Conservation (phyloP, 2,329 filamentous ascomycete genomes). For the Nannizziopsis barbatae region DNA sequence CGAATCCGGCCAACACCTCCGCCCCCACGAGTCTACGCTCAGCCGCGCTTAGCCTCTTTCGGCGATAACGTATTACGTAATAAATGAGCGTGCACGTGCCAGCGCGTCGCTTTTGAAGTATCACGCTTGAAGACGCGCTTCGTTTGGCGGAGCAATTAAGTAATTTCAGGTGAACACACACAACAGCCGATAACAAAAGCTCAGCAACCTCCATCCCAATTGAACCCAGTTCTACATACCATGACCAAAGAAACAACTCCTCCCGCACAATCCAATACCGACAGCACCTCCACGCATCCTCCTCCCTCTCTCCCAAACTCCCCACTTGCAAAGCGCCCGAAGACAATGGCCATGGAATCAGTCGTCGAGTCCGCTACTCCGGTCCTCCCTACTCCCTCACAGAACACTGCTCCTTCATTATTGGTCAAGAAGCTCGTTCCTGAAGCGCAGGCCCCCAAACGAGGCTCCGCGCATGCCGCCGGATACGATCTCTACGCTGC, state of each 20-base stretch:
- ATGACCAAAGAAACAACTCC: slow-evolving; percentile 34
- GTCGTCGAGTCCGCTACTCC: slow-evolving; percentile 19
- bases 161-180: background rate
- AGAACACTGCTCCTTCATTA: slow-evolving; percentile 46
- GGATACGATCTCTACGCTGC: slow-evolving; percentile 88
- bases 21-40: background rate
- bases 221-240: background rate
- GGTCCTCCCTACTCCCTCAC: slow-evolving; percentile 29
- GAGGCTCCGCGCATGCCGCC: slow-evolving; percentile 78
- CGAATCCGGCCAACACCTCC: background rate
- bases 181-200: background rate
- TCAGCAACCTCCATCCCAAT: background rate
- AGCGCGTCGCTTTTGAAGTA: background rate
- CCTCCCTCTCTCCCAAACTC: slow-evolving; percentile 55
- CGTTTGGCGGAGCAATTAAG: background rate
- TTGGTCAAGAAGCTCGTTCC: slow-evolving; percentile 80
- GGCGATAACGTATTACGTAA: background rate
- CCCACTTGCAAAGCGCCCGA: slow-evolving; percentile 69
- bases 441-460: slow-evolving; percentile 69
- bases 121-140: background rate
- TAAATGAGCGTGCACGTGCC: slow-evolving; percentile 1
- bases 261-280: slow-evolving; percentile 24
- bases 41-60: background rate
- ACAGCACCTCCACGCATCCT: slow-evolving; percentile 27
- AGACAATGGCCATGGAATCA: slow-evolving; percentile 35